Evolutionary conservation across 345 rosid species (phyloP), one percentile per base, ranked within the genome.

Genomic region (Draba incana): DNA sequence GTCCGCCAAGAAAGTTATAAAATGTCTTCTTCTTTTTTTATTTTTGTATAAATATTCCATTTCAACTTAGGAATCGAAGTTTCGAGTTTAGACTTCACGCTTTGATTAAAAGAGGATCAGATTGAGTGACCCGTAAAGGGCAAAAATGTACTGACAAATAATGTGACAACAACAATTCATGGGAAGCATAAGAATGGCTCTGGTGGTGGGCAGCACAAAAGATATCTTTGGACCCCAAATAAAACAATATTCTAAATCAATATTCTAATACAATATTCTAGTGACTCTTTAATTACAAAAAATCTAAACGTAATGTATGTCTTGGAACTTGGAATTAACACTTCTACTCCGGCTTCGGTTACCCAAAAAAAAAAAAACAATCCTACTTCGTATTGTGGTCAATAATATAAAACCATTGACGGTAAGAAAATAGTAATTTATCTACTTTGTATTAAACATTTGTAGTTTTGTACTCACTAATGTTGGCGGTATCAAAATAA

Each of bases 171-270:
- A 66, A 73, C 62, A 53, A 54, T 67, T 67, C 73, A 74, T 74
- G 63, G 45, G 28, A 53, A 28, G 73, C 68, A 67, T 66, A 66
- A 8, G 60, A 74, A 35, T 57, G 67, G 63, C 27, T 35, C 43
- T 66, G 62, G 71, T 66, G 71, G 72, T 66, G 55, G 77, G 67
- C 67, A 66, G 56, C 67, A 25, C 43, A 58, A 66, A 74, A 66
- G 35, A 14, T 42, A 44, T 65, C 43, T 60, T 42, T 57, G 50
- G 53, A 72, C 70, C 12, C 0, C 10, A 13, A 11, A 24, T 41
- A 31, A 30, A 14, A 3, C 15, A 10, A 11, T 13, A 57, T 30
- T 60, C 6, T 53, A 30, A 55, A 28, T 49, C 42, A 57, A 67
- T 43, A 31, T 30, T 66, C 24, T 59, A 39, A 23, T 27, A 11